Evolutionary conservation across 1,284 basidiomycete genomes (phyloP).

Genomic region (Thelephora terrestris): DNA sequence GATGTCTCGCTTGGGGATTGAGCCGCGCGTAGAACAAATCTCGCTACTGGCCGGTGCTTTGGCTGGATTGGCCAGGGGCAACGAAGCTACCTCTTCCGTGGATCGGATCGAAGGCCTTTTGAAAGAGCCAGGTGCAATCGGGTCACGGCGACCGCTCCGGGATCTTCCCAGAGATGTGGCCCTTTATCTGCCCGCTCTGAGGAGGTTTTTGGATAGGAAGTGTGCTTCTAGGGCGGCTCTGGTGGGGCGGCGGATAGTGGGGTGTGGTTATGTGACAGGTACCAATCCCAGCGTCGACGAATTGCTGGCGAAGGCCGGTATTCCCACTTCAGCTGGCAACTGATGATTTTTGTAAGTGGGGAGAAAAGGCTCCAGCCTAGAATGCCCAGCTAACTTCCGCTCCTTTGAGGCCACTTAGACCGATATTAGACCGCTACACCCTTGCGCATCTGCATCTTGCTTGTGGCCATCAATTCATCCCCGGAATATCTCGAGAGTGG

Average conservation of each 20-base stretch:
- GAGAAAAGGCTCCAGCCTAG: too few species aligned
- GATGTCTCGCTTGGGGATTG: slow-evolving; percentile 23
- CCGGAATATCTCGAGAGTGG: too few species aligned
- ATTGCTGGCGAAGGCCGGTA: too few species aligned
- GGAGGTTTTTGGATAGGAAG: not conserved
- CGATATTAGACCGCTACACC: too few species aligned
- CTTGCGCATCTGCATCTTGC: too few species aligned
- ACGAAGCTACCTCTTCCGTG: not conserved
- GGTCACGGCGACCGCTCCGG: not conserved
- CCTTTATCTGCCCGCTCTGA: not conserved
- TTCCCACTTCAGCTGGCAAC: too few species aligned
- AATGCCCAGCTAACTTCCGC: too few species aligned
- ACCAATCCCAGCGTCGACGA: not conserved
- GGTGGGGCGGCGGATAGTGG: not conserved
- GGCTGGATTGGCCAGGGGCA: slow-evolving; percentile 12
- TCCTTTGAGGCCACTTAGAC: too few species aligned
- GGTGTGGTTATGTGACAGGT: not conserved
- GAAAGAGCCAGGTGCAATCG: not conserved
- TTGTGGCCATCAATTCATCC: too few species aligned
- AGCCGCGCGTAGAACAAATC: slow-evolving; percentile 13
- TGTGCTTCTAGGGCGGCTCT: not conserved
- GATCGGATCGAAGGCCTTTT: not conserved
- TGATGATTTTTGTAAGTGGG: too few species aligned
- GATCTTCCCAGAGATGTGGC: not conserved
- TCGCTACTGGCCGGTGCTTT: slow-evolving; percentile 16